phyloP scores from a whole-genome alignment of 805 yeast genomes.

The Candida parachauliodes region DNA sequence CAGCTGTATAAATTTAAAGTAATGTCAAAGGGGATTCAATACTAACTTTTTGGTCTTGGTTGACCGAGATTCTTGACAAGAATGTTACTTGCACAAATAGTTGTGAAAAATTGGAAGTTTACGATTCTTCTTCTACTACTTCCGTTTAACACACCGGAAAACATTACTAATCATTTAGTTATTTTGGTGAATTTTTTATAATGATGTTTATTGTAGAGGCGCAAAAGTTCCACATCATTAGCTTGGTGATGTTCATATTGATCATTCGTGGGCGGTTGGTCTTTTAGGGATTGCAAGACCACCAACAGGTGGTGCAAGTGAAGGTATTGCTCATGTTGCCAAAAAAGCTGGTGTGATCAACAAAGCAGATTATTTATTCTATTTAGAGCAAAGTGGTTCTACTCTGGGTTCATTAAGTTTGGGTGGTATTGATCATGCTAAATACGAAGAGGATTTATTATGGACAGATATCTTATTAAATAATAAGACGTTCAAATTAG shows the following conservation, averaged over 20 bases:
- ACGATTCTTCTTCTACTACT: background rate
- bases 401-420: background rate
- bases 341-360: background rate
- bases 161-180: background rate
- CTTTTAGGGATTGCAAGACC: background rate
- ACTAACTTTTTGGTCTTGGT: no score
- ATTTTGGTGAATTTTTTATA: background rate
- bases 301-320: background rate
- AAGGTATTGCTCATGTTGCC: background rate
- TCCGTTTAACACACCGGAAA: background rate
- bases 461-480: background rate
- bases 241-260: background rate
- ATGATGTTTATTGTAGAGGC: background rate
- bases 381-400: background rate
- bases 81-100: no score
- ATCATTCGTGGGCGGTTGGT: background rate
- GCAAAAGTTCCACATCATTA: background rate
- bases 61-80: no score
- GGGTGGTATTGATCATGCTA: background rate
- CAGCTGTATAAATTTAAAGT: no score
- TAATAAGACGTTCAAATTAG: no score
- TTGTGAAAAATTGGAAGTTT: background rate
- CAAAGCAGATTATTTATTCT: background rate
- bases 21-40: no score
- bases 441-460: background rate